Evolutionary conservation across 257 asterid genomes (phyloP).

Genomic region (Jaltomata sinuosa): DNA sequence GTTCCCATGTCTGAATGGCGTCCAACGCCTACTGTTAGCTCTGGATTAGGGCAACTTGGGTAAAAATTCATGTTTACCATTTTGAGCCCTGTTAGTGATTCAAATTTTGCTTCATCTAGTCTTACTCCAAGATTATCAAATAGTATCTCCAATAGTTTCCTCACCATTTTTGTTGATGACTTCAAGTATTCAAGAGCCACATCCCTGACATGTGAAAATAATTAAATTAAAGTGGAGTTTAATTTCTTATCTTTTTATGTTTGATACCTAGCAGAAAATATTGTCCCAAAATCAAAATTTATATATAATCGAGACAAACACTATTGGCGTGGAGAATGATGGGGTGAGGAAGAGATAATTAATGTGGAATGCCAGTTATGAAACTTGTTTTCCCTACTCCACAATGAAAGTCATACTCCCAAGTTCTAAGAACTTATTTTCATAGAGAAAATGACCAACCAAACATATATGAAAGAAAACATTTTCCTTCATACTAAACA

Average conservation of each 20-base stretch:
- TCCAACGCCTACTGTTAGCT: constrained; percentile 30
- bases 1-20: constrained; percentile 35
- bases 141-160: constrained; percentile 14
- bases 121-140: constrained; percentile 12
- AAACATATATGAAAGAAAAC: neutral
- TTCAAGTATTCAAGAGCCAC: constrained; percentile 21
- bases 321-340: neutral
- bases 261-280: neutral
- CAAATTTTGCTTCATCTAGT: constrained; percentile 13
- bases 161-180: constrained; percentile 18
- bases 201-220: constrained; percentile 5
- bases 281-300: neutral
- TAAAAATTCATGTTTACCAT: constrained; percentile 34
- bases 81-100: constrained; percentile 12
- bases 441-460: neutral
- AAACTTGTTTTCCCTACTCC: neutral
- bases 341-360: neutral
- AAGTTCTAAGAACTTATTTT: neutral
- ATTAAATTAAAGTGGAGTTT: neutral
- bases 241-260: neutral
- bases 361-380: neutral
- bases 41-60: constrained; percentile 30
- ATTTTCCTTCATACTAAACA: neutral
- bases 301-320: neutral
- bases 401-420: neutral